Base-by-base conservation (phyloP, 169 alveolate genomes). In the Eimeria acervulina region DNA sequence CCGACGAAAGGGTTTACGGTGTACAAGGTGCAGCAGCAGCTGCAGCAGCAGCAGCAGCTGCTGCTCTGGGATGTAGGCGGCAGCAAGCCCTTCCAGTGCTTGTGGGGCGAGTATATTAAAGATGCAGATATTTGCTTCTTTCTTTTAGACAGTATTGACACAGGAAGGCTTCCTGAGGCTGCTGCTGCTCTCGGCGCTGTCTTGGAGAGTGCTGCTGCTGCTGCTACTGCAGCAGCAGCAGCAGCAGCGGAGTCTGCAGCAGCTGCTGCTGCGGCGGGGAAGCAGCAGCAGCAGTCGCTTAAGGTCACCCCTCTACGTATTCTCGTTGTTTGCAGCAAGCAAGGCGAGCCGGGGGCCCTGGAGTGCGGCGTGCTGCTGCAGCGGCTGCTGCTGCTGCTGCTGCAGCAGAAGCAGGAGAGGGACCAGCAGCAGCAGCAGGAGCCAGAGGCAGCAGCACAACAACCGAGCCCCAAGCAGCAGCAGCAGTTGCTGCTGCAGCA, bases 21-120 rank as follows among this genome's bases (percentile, higher is more conserved):
- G 0, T 72, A 72, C 44, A 78, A 78, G 89, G 89, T 44, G 90
- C 90, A 23, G 90, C 90, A 81, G 90, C 90, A 81, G 47, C 72
- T 8, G 63, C 83, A 33, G 47, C 70, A 44, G 72, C 90, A 81
- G 63, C 72, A 26, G 70, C 70, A 47, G 90, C 72, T 44, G 70
- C 38, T 47, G 70, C 72, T 44, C 17, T 21, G 42, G 90, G 89
- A 36, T 63, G 13, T 78, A 13, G 89, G 63, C 31, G 89, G 47
- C 52, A 78, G 63, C 89, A 36, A 78, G 21, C 89, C 66, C 55
- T 42, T 78, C 21, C 89, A 28, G 21, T 42, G 63, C 8, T 7
- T 78, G 63, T 36, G 63, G 89, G 63, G 66, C 7, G 63, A 36
- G 21, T 72, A 72, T 36, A 36, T 72, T n/a, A 72, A 36, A 36